phyloP scores from a whole-genome alignment of 2,329 filamentous ascomycete species.

The Pseudocercospora vitis region DNA sequence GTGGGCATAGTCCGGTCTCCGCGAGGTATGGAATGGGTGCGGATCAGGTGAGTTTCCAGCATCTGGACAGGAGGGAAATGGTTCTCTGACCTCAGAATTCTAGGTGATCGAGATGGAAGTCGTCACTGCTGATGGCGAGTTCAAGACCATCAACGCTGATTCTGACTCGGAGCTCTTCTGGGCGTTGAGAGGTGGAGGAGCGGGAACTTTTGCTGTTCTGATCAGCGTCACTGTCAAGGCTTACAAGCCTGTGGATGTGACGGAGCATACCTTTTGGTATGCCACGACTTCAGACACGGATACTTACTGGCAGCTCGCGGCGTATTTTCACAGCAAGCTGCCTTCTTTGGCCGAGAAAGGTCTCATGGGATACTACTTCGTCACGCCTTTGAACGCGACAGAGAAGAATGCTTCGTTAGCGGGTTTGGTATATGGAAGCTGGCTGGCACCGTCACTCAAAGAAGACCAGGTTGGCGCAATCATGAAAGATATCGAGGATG shows the following conservation, averaged over 20 bases:
- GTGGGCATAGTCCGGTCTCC: conserved; percentile 23
- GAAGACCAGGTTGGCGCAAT: not conserved
- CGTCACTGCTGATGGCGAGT: conserved; percentile 22
- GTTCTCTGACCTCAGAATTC: too few species aligned
- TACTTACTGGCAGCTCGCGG: conserved; percentile 14
- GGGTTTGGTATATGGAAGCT: conserved; percentile 7
- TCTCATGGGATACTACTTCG: conserved; percentile 17
- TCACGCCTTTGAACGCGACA: not conserved
- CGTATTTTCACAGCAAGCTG: conserved; percentile 13
- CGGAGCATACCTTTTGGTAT: not conserved
- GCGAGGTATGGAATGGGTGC: conserved; percentile 19
- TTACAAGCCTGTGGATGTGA: not conserved
- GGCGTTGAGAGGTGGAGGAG: conserved; percentile 24
- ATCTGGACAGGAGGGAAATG: too few species aligned
- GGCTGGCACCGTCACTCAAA: not conserved
- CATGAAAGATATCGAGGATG: not conserved
- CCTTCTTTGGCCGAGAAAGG: conserved; percentile 13
- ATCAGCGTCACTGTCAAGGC: conserved; percentile 15
- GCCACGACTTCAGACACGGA: conserved; percentile 15
- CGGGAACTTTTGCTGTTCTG: conserved; percentile 15
- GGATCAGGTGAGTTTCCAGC: too few species aligned
- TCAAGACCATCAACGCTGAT: conserved; percentile 16
- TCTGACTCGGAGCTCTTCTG: conserved; percentile 25
- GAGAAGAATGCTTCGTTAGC: not conserved
- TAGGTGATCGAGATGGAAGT: conserved; percentile 20